Base-by-base conservation (phyloP, 2,329 filamentous ascomycete genomes). In the Hypomyces perniciosus region DNA sequence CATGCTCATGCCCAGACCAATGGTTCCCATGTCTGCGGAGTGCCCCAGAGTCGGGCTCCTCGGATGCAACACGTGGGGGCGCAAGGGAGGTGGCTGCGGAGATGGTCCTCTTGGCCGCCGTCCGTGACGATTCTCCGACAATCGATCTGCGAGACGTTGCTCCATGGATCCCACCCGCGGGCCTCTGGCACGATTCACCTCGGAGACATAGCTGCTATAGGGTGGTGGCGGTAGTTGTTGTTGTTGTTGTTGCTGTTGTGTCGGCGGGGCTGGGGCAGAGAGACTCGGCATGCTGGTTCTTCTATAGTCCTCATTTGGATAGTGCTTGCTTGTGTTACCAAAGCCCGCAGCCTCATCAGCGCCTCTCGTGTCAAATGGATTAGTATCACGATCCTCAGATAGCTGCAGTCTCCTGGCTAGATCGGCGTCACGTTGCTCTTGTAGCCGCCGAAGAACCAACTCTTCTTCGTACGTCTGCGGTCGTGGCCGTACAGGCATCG, bases 281-380 rank as follows among this genome's bases (percentile, higher is more conserved):
- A 64, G 56, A 7, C 62, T 58, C 28, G 66, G 61, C 31, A 65
- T 59, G 67, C 47, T 53, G 5, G 48, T 44, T 20, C 51, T 48
- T 43, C 72, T 66, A 54, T 81, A 84, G 54, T 81, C 72, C 29
- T 85, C 79, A 52, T 83, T 83, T 74, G 83, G 76, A 59, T 82
- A 80, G 58, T 85, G 80, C 10, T 70, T 73, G 1, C 72, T 71
- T 9, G 75, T 69, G 53, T 82, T 82, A 26, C 77, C 77, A 12
- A 77, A 64, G 2, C 72, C 73, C 28, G 71, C 60, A 10, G 67
- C 54, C 33, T 71, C 50, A 12, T 44, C 62, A 8, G 63, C 68
- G 31, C 61, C 63, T 33, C 57, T 56, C 6, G 57, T 54, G 20
- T 46, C 41, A 2, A 39, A 39, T 20, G 20, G 50, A n/a, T 43